phyloP scores from a whole-genome alignment of 495 filamentous ascomycete species.

The Podospora pseudoanserina region DNA sequence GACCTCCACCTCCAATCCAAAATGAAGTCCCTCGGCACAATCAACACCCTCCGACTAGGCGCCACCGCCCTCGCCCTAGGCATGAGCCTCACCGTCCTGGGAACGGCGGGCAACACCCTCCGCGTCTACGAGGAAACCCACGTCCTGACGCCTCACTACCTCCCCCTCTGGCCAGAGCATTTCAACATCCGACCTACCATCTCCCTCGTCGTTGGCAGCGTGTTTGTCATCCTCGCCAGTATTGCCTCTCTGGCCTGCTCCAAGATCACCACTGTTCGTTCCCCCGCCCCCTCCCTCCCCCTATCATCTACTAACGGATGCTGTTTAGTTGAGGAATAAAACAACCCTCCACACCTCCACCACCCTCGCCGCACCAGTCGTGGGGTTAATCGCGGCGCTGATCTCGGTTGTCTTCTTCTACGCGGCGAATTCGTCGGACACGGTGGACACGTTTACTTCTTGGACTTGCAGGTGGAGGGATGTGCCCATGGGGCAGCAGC shows the following conservation, averaged over 20 bases:
- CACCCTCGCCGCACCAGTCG: constrained; percentile 38
- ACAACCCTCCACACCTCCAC: constrained; percentile 36
- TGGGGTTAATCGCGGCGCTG: constrained; percentile 45
- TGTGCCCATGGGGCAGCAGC: constrained; percentile 43
- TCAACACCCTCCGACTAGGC: constrained; percentile 43
- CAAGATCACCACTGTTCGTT: constrained; percentile 40
- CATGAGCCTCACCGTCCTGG: constrained; percentile 47
- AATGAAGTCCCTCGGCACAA: constrained; percentile 31
- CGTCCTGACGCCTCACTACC: constrained; percentile 32
- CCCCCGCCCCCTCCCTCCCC: constrained; percentile 1
- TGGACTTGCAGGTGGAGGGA: constrained; percentile 54
- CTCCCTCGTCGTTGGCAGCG: constrained; percentile 45
- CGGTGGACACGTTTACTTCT: constrained; percentile 46
- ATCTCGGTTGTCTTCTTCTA: constrained; percentile 54
- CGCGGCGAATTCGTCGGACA: constrained; percentile 46
- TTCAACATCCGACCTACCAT: constrained; percentile 51
- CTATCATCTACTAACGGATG: not conserved
- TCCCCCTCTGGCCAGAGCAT: constrained; percentile 50
- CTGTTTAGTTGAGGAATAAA: constrained; percentile 40
- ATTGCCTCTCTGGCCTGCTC: constrained; percentile 42
- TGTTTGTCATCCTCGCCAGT: constrained; percentile 42
- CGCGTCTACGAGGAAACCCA: constrained; percentile 49
- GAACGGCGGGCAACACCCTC: constrained; percentile 46
- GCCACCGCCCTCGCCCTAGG: constrained; percentile 47
- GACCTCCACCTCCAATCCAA: constrained; percentile 38